Evolutionary conservation across 176 grass and related monocot genomes (phyloP), one percentile per base, ranked within the genome.

Genomic region (Oryza punctata): DNA sequence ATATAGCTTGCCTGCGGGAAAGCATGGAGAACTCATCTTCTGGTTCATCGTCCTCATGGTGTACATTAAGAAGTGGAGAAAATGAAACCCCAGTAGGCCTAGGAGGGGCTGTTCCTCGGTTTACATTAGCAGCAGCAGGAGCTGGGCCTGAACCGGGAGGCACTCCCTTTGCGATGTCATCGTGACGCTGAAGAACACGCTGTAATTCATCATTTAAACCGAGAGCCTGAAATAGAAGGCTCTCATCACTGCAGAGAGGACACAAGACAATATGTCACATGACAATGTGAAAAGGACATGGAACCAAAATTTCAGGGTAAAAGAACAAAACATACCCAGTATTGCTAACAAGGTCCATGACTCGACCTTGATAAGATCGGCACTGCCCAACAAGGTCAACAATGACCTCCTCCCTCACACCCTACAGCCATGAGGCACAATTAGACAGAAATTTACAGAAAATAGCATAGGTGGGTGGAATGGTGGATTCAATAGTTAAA

Each of bases 341-440:
- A 82, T 74, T 89, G 78, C 88, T 96, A 78, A 99, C 91, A 69
- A 99, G 91, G 89, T 92, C 82, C 71, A 95, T 92, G 33, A 99
- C 79, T 67, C 87, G 91, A 81, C 67, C 84, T 88, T 99, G 88
- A 78, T 96, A 92, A 78, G 93, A 85, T 67, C 88, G 81, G 84
- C 97, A 99, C 71, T 99, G 91, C 26, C 92, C 97, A 83, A 94
- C 89, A 90, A 99, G 91, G 64, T 99, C 97, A 45, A 96, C 81
- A 69, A 99, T 89, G 46, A 99, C 73, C 80, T 99, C 97, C 88
- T 96, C 91, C 76, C 91, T 92, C 46, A 99, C 77, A 74, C 70
- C 97, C 97, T 99, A 84, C 43, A 86, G 33, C 32, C 32, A 87
- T 57, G 76, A 83, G 79, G 1, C 43, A 72, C 32, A 93, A 67